phyloP scores from a whole-genome alignment of 208 protist species.

The Acanthamoeba quina region DNA sequence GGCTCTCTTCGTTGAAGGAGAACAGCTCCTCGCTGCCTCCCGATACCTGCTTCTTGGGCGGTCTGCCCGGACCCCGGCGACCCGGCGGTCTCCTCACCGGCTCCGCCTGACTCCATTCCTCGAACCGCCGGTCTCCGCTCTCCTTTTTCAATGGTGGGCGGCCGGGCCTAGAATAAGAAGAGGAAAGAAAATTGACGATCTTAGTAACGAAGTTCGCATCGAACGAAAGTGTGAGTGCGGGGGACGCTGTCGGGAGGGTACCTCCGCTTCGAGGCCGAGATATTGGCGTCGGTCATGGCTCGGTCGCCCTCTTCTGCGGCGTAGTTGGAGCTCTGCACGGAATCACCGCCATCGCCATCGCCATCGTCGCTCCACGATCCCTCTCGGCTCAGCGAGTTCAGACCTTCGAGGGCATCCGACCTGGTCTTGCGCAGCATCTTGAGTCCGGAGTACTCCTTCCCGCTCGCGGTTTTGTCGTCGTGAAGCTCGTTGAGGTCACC shows the following conservation, averaged over 20 bases:
- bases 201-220: no score
- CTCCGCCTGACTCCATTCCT: not conserved
- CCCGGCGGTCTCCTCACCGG: not conserved
- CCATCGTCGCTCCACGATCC: not conserved
- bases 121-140: not conserved
- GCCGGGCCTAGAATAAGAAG: not conserved
- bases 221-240: not conserved
- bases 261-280: not conserved
- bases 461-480: not conserved
- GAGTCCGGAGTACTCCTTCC: not conserved
- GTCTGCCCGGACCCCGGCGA: not conserved
- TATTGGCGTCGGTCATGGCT: not conserved
- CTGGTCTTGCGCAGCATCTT: not conserved
- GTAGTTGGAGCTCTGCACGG: no score
- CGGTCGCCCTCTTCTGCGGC: not conserved
- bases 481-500: not conserved
- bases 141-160: not conserved
- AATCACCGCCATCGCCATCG: not conserved
- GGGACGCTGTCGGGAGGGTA: not conserved
- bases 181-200: not conserved
- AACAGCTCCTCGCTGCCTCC: slow-evolving; percentile 27
- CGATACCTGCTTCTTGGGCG: not conserved
- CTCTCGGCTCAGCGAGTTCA: not conserved
- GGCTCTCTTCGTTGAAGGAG: slow-evolving; percentile 60
- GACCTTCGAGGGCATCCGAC: not conserved